These are phyloP conservation scores for Hirschfeldia incana DNA, from an alignment of 345 rosid species.

Conservation along the genomic window DNA sequence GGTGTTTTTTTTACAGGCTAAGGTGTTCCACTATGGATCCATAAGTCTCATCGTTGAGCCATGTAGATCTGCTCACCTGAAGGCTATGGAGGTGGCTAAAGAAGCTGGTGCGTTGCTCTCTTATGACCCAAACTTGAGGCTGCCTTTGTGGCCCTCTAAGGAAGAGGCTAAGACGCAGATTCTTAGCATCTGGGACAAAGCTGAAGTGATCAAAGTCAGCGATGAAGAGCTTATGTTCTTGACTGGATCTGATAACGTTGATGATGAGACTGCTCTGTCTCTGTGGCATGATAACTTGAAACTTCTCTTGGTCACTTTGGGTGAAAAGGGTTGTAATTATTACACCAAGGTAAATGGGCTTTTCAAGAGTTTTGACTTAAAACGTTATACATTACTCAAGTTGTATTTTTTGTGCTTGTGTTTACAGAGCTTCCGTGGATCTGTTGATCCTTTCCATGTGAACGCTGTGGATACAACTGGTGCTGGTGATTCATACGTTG, in stretches of 20 bases:
- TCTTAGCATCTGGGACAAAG: background rate
- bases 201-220: background rate
- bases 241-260: background rate
- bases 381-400: no score
- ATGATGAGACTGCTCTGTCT: background rate
- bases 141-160: background rate
- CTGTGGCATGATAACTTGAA: background rate
- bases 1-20: background rate
- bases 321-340: background rate
- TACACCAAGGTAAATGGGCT: background rate
- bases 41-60: background rate
- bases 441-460: conserved; percentile 1
- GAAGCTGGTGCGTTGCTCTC: background rate
- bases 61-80: background rate
- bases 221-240: background rate
- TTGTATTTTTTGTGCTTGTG: no score
- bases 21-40: background rate
- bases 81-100: background rate
- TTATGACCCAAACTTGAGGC: background rate
- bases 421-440: background rate
- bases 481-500: background rate
- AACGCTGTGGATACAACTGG: background rate
- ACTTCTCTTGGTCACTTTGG: background rate
- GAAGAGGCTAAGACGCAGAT: background rate
- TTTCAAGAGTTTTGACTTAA: background rate